Evolutionary conservation across 768 basidiomycete species (phyloP).

Genomic region (Lentinula guzmanii): DNA sequence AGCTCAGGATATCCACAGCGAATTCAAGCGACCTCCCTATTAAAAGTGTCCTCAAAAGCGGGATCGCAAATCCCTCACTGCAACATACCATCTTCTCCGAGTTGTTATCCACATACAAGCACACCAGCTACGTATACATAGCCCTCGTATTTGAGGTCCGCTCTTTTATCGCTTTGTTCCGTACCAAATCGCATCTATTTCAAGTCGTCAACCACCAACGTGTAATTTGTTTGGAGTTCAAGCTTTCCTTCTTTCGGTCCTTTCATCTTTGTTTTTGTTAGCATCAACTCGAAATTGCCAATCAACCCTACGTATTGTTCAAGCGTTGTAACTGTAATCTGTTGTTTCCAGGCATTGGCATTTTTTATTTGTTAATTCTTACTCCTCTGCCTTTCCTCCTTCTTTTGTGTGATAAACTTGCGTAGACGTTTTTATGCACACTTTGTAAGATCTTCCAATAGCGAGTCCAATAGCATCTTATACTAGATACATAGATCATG

Average conservation of each 20-base stretch:
- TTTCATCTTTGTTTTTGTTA: not conserved
- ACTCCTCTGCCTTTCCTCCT: not conserved
- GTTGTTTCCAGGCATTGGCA: not conserved
- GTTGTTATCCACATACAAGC: not conserved
- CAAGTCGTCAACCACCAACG: not conserved
- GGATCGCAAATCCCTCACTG: not conserved
- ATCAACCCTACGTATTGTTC: not conserved
- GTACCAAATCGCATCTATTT: too few species aligned
- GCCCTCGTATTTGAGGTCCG: not conserved
- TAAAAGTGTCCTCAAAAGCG: not conserved
- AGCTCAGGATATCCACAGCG: conserved; percentile 7
- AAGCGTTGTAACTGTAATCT: not conserved
- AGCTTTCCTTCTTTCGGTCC: not conserved
- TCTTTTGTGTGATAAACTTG: not conserved
- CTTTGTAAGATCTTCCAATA: too few species aligned
- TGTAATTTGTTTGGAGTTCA: not conserved
- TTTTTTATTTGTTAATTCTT: not conserved
- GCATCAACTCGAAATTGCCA: not conserved
- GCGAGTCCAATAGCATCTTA: too few species aligned
- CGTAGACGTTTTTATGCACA: too few species aligned
- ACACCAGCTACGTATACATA: not conserved
- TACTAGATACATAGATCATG: too few species aligned
- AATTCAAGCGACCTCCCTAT: conserved; percentile 10
- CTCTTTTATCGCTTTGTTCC: not conserved
- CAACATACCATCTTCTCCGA: not conserved